A percentile compares a stretch with the other conserved stretches of the same genome.
phyloP scores from a whole-genome alignment of 768 basidiomycete genomes.

The Mycena pura region DNA sequence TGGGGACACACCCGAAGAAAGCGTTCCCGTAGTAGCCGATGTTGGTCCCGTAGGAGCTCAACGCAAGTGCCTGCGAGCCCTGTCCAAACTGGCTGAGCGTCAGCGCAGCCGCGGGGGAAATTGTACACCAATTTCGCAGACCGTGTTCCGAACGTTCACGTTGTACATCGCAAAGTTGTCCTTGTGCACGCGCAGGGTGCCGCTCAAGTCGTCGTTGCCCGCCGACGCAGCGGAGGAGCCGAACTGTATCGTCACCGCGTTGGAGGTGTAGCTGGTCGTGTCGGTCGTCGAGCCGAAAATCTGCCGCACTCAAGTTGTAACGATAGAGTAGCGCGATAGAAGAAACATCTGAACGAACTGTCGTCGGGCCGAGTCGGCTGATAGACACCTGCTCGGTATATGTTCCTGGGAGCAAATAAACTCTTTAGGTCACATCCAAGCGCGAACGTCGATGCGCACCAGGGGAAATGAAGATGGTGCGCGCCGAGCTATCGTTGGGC shows the following conservation, averaged over 20 bases:
- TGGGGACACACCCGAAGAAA: constrained; percentile 25
- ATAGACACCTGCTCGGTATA: constrained; percentile 32
- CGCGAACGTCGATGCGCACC: constrained; percentile 22
- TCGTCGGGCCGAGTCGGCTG: constrained; percentile 20
- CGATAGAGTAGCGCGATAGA: no score
- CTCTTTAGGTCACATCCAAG: no score
- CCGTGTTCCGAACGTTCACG: constrained; percentile 40
- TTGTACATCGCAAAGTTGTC: constrained; percentile 41
- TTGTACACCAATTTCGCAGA: constrained; percentile 9
- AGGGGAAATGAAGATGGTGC: constrained; percentile 31
- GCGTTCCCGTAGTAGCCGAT: constrained; percentile 34
- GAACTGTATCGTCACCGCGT: constrained; percentile 39
- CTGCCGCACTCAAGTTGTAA: not conserved
- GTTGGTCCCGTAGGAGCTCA: constrained; percentile 36
- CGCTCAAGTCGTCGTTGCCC: constrained; percentile 37
- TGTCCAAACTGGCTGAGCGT: constrained; percentile 26
- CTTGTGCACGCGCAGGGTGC: constrained; percentile 39
- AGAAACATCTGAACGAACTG: constrained; percentile 9
- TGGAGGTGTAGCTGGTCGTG: constrained; percentile 34
- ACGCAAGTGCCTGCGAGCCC: constrained; percentile 35
- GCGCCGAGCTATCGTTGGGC: constrained; percentile 23
- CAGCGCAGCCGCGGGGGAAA: not conserved
- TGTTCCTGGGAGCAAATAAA: constrained; percentile 22
- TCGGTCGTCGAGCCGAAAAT: constrained; percentile 33
- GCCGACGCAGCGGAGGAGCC: constrained; percentile 34